Percentiles rank a stretch among this genome's conserved stretches.
Evolutionary conservation across 148 eudicot genomes (phyloP).

Genomic region (Agrostemma githago): DNA sequence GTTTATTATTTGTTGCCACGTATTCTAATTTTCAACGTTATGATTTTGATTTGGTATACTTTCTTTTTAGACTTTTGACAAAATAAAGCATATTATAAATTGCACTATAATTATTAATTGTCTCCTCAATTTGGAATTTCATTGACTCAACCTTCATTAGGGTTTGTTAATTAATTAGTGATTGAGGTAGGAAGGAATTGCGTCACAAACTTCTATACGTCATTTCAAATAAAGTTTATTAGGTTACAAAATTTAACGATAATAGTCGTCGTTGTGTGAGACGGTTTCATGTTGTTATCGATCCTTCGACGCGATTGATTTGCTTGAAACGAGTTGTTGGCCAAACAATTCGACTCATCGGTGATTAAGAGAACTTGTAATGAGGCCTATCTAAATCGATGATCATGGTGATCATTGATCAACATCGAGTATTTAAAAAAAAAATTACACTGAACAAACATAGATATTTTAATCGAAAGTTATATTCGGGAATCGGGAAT

Average conservation of each 20-base stretch:
- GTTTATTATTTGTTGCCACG: background rate
- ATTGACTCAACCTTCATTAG: background rate
- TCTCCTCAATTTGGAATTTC: background rate
- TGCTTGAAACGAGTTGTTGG: too few relatives aligned
- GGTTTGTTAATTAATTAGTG: background rate
- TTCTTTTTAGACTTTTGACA: background rate
- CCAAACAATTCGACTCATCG: too few relatives aligned
- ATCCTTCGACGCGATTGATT: too few relatives aligned
- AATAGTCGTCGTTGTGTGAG: background rate
- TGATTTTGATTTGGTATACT: background rate
- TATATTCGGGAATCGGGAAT: too few relatives aligned
- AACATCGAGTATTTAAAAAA: too few relatives aligned
- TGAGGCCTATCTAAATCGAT: too few relatives aligned
- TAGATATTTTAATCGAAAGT: too few relatives aligned
- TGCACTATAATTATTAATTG: background rate
- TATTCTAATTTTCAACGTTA: background rate
- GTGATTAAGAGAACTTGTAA: too few relatives aligned
- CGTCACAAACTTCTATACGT: background rate
- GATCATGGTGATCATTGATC: too few relatives aligned
- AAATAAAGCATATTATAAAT: background rate
- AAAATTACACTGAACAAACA: too few relatives aligned
- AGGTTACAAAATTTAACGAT: too few relatives aligned
- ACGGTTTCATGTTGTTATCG: background rate
- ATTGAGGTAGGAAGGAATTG: background rate
- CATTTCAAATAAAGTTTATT: too few relatives aligned